Base-by-base conservation (phyloP, 345 rosid species). In the Rhizophora mangle region DNA sequence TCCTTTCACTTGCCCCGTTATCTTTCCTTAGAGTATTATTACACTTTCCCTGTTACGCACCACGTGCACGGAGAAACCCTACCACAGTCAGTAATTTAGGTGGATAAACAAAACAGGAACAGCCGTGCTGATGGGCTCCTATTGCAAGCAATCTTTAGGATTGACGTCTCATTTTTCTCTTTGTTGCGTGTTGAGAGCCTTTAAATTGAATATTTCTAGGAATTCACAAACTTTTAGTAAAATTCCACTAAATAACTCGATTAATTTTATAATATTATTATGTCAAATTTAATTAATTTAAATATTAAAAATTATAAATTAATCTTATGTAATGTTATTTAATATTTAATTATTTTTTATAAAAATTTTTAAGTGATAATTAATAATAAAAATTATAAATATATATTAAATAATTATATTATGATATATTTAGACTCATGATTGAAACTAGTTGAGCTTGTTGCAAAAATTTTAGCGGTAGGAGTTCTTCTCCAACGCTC, bases 1-100 rank as follows among this genome's bases (percentile, higher is more conserved):
- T 34, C 37, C 37, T 6, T 34, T 34, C 24, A 24, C 60, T 21
- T 56, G 26, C 10, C 10, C 30, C 18, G 24, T 27, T 56, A 56
- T 24, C 27, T n/a, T 22, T 55, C 22, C 15, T 26, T 55, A 2
- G 24, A 6, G 24, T 20, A 7, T 24, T 11, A n/a, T 27, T 26
- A 10, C 27, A 26, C 24, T n/a, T 43, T 26, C 67, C 54, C 21
- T 31, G 60, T 53, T 39, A 63, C 78, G 67, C 29, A 72, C 60
- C 83, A 80, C 78, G 64, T 74, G 78, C 66, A 74, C 21, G 20
- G 73, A 37, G 64, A n/a, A 64, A 63, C 65, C 82, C 80, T 72
- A 69, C 77, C 65, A 56, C 69, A 72, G 71, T 54, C 80, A 72
- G 75, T 81, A 31, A 81, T 81, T 71, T 68, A 67, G 82, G 79